Percentiles rank a stretch among this genome's conserved stretches.
Conservation (phyloP, 306 rosid genomes). For the Betula pendula region DNA sequence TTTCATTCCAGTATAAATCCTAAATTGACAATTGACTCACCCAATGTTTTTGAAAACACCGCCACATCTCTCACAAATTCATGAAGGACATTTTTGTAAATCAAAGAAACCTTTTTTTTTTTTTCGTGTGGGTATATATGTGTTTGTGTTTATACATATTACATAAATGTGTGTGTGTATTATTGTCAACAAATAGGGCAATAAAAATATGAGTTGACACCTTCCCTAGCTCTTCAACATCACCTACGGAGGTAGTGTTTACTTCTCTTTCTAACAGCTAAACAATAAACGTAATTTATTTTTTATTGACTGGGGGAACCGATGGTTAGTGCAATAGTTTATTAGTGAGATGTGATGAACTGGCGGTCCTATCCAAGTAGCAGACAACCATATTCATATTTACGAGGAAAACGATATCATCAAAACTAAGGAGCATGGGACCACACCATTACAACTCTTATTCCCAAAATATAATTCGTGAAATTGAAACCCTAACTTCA, state of each 20-base stretch:
- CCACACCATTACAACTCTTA: neutral
- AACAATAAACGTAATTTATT: neutral
- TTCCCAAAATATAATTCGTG: neutral
- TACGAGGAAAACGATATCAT: neutral
- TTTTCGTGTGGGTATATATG: neutral
- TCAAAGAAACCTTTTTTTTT: neutral
- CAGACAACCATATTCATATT: neutral
- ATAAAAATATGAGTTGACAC: constrained; percentile 20
- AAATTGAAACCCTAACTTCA: constrained; percentile 2
- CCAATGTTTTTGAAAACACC: neutral
- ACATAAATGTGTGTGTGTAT: neutral
- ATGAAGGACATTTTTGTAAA: neutral
- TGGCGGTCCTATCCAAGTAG: neutral
- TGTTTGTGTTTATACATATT: neutral
- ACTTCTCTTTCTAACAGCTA: neutral
- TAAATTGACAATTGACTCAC: constrained; percentile 14
- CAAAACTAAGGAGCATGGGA: neutral
- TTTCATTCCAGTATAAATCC: constrained; percentile 20
- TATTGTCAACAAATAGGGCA: neutral
- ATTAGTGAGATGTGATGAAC: neutral
- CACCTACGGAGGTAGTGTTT: neutral
- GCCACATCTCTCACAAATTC: neutral
- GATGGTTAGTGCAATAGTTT: neutral
- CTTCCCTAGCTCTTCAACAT: constrained; percentile 7
- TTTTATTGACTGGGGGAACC: neutral